phyloP scores from a whole-genome alignment of 768 basidiomycete genomes.

The Baorangia bicolor region DNA sequence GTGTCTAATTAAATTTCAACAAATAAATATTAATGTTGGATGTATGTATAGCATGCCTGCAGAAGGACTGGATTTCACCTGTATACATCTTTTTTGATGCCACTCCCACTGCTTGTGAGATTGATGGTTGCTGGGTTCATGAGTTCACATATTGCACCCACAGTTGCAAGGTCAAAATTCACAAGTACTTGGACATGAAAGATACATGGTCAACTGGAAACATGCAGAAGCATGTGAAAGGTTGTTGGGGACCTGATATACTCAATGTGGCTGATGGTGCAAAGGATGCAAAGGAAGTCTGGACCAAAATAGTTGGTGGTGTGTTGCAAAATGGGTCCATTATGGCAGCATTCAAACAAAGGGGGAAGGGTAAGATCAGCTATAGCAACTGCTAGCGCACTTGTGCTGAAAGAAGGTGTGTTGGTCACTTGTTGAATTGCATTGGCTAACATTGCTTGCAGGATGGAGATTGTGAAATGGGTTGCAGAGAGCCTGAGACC shows the following conservation, averaged over 20 bases:
- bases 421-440: neutral
- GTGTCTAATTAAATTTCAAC: too few species aligned
- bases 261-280: constrained; percentile 1
- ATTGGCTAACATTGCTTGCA: neutral
- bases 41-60: neutral
- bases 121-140: constrained; percentile 23
- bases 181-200: constrained; percentile 22
- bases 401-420: neutral
- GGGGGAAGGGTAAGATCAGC: neutral
- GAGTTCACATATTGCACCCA: constrained; percentile 28
- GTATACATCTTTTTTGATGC: constrained; percentile 38
- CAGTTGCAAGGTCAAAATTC: constrained; percentile 20
- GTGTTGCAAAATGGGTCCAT: neutral
- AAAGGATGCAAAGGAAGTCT: constrained; percentile 6
- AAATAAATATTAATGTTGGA: too few species aligned
- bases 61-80: constrained; percentile 32
- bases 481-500: too few species aligned
- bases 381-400: neutral
- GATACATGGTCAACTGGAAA: constrained; percentile 34
- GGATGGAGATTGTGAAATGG: neutral
- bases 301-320: neutral
- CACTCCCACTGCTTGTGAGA: constrained; percentile 15
- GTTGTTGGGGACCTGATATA: constrained; percentile 34
- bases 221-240: constrained; percentile 28
- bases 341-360: neutral